Conservation (phyloP, 345 rosid species). For the Mangifera indica region DNA sequence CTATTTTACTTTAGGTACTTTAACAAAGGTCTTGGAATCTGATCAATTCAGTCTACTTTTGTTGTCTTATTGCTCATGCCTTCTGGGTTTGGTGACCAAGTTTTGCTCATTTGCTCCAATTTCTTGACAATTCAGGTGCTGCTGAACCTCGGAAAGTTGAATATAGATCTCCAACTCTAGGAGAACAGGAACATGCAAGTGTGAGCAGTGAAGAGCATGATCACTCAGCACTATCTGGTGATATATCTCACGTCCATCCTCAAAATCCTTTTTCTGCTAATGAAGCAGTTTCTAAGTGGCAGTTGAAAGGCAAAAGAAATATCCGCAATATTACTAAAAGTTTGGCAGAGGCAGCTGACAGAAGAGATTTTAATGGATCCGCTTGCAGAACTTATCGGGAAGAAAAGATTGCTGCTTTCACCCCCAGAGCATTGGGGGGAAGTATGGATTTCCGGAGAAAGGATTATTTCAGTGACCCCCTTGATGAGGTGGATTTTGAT, state of each 20-base stretch:
- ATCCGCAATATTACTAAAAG: conserved; percentile 60
- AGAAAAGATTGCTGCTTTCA: conserved; percentile 37
- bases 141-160: conserved; percentile 30
- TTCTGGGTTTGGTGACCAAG: not conserved
- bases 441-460: conserved; percentile 34
- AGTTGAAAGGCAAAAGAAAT: conserved; percentile 84
- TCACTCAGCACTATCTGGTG: conserved; percentile 72
- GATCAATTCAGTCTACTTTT: not conserved
- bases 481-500: conserved; percentile 46
- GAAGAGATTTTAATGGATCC: conserved; percentile 32
- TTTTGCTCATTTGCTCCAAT: conserved; percentile 12
- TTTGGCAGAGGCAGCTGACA: conserved; percentile 38
- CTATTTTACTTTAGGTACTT: not conserved
- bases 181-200: conserved; percentile 49
- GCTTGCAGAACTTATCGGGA: conserved; percentile 42
- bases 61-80: not conserved
- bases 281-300: conserved; percentile 90
- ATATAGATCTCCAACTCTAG: conserved; percentile 37
- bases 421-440: conserved; percentile 43
- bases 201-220: conserved; percentile 73
- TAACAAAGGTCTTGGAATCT: not conserved
- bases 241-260: conserved; percentile 46
- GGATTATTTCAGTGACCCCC: conserved; percentile 36
- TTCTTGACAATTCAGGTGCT: conserved; percentile 31
- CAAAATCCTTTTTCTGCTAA: conserved; percentile 43